Percentiles rank a stretch among this genome's conserved stretches.
phyloP scores from a whole-genome alignment of 208 protist genomes.

The Trypanosoma mega region DNA sequence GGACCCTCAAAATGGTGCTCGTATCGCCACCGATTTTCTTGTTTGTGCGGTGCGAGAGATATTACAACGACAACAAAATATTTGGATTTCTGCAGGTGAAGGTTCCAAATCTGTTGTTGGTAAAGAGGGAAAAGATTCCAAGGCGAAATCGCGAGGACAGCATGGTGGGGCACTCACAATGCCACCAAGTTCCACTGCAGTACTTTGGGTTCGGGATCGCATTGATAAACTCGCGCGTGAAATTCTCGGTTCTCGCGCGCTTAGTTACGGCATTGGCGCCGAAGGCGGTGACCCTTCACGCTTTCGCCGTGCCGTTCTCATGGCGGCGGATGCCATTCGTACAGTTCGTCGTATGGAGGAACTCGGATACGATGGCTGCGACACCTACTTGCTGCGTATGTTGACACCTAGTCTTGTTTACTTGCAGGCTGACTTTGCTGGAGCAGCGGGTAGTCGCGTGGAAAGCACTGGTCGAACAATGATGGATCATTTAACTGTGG shows the following conservation, averaged over 20 bases:
- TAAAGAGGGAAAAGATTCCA: not conserved
- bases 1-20: slow-evolving; percentile 54
- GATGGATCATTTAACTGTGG: slow-evolving; percentile 61
- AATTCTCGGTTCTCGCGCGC: slow-evolving; percentile 63
- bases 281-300: slow-evolving; percentile 79
- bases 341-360: slow-evolving; percentile 60
- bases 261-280: slow-evolving; percentile 75
- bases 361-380: slow-evolving; percentile 55
- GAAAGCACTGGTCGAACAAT: slow-evolving; percentile 57
- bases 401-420: slow-evolving; percentile 73
- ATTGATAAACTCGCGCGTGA: slow-evolving; percentile 65
- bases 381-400: slow-evolving; percentile 60
- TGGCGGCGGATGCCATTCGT: slow-evolving; percentile 57
- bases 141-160: too few species aligned
- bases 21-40: slow-evolving; percentile 76
- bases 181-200: slow-evolving; percentile 64
- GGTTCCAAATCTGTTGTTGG: not conserved
- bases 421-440: slow-evolving; percentile 69
- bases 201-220: slow-evolving; percentile 77
- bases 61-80: slow-evolving; percentile 63
- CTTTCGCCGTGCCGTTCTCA: slow-evolving; percentile 63
- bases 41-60: slow-evolving; percentile 55
- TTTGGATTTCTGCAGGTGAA: slow-evolving; percentile 29
- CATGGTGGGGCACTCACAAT: too few species aligned
- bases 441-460: slow-evolving; percentile 41